Base-by-base conservation (phyloP, 2,329 filamentous ascomycete species). In the Clarireedia sp. region DNA sequence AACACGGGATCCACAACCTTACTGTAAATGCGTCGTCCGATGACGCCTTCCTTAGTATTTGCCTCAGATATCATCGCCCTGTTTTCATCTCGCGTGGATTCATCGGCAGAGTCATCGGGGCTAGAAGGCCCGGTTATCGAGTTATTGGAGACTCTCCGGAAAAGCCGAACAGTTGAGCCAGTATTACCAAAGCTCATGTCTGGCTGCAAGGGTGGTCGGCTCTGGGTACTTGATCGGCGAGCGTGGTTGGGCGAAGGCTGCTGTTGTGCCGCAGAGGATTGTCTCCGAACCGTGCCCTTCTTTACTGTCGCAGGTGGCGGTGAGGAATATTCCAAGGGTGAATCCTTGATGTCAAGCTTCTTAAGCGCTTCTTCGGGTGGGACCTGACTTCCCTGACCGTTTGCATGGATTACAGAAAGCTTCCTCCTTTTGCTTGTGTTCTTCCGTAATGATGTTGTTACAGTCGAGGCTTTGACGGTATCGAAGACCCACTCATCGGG, bases 401-500 rank as follows among this genome's bases (percentile, higher is more conserved):
- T 76, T 40, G 75, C 71, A 59, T 79, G 76, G 38, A 81, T 76
- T 5, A 79, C 77, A 0, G 80, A 83, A 4, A 80, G 74, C 57
- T 82, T 81, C 52, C 80, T 75, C 48, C 75, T 71, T 65, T 75
- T 79, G 53, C 77, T 72, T 0, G 74, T 71, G 40, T 78, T 82
- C 63, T 80, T 75, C 56, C 74, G 62, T 40, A 81, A 77, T 3
- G 75, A 78, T 43, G 49, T 44, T 43, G 49, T 44, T 12, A 46
- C 49, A 0, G 87, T 89, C 7, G 76, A 71, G 10, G 81, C 79
- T 70, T 89, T 94, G 67, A 97, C 84, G 0, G 92, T 97, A 67
- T 96, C 92, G 68, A 97, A 97, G 2, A 95, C 86, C 92, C 92
- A 97, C 61, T 89, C 91, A 60, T 96, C 90, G 16, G 88, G 78